Percentiles rank a stretch among this genome's conserved stretches.
Conservation (phyloP, 2,329 filamentous ascomycete species). For the Colletotrichum graminicola region DNA sequence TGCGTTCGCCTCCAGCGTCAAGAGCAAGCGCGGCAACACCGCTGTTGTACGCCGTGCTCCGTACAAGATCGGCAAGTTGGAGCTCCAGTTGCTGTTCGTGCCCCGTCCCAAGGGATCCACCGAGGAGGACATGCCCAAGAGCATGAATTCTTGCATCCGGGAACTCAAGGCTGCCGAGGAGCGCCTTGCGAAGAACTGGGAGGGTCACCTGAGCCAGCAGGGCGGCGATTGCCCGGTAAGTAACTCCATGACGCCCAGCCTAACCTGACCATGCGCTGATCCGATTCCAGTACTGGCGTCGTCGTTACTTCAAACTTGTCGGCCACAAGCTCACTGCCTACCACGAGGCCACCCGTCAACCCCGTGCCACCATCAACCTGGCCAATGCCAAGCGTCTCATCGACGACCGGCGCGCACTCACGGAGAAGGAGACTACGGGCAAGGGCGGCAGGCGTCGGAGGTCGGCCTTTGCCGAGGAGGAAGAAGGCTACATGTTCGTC, state of each 20-base stretch:
- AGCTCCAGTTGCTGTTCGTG: constrained; percentile 93
- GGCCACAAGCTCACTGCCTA: constrained; percentile 94
- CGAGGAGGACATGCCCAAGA: constrained; percentile 99
- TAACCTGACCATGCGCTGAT: constrained; percentile 54
- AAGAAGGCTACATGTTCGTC: constrained; percentile 99
- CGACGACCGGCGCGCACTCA: constrained; percentile 87
- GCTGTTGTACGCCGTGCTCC: constrained; percentile 84
- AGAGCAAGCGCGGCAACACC: constrained; percentile 86
- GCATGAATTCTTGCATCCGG: constrained; percentile 95
- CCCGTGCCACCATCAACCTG: constrained; percentile 95
- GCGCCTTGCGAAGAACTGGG: constrained; percentile 80
- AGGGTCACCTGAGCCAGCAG: constrained; percentile 94
- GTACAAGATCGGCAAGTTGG: constrained; percentile 96
- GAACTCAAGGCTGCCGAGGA: constrained; percentile 93
- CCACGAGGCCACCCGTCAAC: constrained; percentile 94
- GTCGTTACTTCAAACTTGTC: constrained; percentile 94
- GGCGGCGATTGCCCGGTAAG: constrained; percentile 97
- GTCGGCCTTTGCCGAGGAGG: constrained; percentile 96
- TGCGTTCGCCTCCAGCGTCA: constrained; percentile 83
- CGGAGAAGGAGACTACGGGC: constrained; percentile 84
- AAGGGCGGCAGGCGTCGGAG: constrained; percentile 85
- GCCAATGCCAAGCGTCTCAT: constrained; percentile 93
- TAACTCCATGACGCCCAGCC: constrained; percentile 46
- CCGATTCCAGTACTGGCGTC: constrained; percentile 85
- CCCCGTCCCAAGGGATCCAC: constrained; percentile 87